Evolutionary conservation across 768 basidiomycete species (phyloP).

Genomic region (Brasilioporus rufonigricans): DNA sequence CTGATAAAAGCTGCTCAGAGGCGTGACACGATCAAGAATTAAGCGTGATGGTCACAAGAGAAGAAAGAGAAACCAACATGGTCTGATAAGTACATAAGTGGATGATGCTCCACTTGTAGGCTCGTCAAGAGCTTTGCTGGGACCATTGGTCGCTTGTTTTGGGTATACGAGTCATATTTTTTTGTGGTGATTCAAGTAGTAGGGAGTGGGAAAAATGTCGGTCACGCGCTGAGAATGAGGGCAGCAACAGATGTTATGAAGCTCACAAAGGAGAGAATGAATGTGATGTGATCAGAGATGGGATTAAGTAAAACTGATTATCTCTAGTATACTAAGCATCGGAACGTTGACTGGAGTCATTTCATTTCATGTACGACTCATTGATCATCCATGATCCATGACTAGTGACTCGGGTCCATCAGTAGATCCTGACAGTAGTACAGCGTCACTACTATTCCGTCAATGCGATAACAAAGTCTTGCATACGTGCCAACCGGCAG

Average conservation of each 20-base stretch:
- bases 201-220: constrained; percentile 29
- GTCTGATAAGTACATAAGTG: constrained; percentile 20
- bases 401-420: too few relatives aligned
- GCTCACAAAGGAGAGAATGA: constrained; percentile 32
- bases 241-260: background rate
- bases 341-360: constrained; percentile 77
- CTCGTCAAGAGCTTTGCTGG: constrained; percentile 12
- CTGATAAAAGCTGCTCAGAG: constrained; percentile 38
- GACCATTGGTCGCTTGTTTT: constrained; percentile 4
- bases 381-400: too few relatives aligned
- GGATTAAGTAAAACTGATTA: constrained; percentile 48
- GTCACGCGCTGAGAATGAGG: constrained; percentile 8
- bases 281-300: constrained; percentile 19
- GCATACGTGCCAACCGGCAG: too few relatives aligned
- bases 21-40: constrained; percentile 1
- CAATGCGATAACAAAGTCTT: too few relatives aligned
- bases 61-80: constrained; percentile 17
- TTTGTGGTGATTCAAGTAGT: constrained; percentile 34
- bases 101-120: constrained; percentile 19
- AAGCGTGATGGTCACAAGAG: background rate
- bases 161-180: constrained; percentile 37
- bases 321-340: constrained; percentile 80
- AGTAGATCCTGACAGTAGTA: too few relatives aligned
- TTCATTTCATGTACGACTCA: too few relatives aligned
- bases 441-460: too few relatives aligned